Percentiles rank a stretch among this genome's conserved stretches.
These are phyloP conservation scores for Hyphopichia wangnamkhiaoensis DNA, from an alignment of 1,139 yeast genomes.

Conservation along the genomic window DNA sequence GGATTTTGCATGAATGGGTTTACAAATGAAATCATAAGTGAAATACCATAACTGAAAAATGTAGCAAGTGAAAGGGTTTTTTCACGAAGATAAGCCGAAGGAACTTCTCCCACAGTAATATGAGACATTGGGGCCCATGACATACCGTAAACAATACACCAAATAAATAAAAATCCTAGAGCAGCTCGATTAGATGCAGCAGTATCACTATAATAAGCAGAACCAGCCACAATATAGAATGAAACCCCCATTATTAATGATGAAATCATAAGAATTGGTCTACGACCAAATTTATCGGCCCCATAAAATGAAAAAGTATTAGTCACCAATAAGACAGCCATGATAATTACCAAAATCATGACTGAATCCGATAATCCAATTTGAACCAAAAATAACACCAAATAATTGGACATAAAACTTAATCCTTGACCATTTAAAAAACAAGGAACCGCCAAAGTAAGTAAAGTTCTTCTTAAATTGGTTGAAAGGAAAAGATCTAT, in stretches of 20 bases:
- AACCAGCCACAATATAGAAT: slow-evolving; percentile 6
- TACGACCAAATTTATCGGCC: slow-evolving; percentile 59
- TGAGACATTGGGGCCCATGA: slow-evolving; percentile 9
- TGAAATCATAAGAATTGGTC: slow-evolving; percentile 63
- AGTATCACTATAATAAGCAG: slow-evolving; percentile 6
- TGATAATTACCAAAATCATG: slow-evolving; percentile 8
- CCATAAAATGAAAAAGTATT: slow-evolving; percentile 10
- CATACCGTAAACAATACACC: slow-evolving; percentile 8
- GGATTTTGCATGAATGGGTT: slow-evolving; percentile 11
- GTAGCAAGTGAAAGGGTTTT: slow-evolving; percentile 8
- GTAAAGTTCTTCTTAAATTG: slow-evolving; percentile 8
- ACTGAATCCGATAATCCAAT: slow-evolving; percentile 7
- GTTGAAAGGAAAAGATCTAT: slow-evolving; percentile 6
- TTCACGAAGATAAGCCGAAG: slow-evolving; percentile 7
- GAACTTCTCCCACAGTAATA: slow-evolving; percentile 8
- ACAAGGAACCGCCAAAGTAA: slow-evolving; percentile 8
- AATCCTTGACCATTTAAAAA: slow-evolving; percentile 9
- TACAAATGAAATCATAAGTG: slow-evolving; percentile 10
- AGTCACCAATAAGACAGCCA: slow-evolving; percentile 6
- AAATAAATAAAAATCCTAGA: slow-evolving; percentile 7
- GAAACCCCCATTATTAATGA: slow-evolving; percentile 60
- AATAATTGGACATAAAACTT: slow-evolving; percentile 9
- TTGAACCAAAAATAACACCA: slow-evolving; percentile 7
- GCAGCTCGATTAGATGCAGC: slow-evolving; percentile 4
- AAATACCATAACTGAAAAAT: slow-evolving; percentile 9